Evolutionary conservation across 192 early-diverging fungal genomes (phyloP).

Genomic region (Coemansia sp.): DNA sequence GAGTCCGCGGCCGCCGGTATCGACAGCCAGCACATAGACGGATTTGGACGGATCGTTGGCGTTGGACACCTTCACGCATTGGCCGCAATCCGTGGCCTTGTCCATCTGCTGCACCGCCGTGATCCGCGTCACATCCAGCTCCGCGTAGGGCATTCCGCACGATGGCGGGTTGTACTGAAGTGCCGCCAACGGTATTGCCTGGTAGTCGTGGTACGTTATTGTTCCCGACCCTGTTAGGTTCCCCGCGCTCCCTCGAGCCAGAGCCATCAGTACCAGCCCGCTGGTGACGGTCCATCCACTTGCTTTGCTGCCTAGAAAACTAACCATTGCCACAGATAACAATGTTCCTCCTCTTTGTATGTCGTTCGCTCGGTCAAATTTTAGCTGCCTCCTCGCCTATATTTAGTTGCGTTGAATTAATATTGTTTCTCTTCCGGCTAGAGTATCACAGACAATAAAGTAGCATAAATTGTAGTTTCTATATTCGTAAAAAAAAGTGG

Average conservation of each 20-base stretch:
- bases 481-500: too few species aligned
- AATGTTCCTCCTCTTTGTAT: background rate
- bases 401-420: too few species aligned
- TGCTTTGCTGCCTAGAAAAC: background rate
- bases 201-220: conserved; percentile 56
- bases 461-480: too few species aligned
- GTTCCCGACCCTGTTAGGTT: conserved; percentile 38
- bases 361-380: background rate
- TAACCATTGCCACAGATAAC: background rate
- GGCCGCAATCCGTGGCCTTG: conserved; percentile 50
- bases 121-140: conserved; percentile 56
- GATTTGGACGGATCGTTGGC: conserved; percentile 44
- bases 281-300: background rate
- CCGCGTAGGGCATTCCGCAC: conserved; percentile 59
- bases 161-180: conserved; percentile 56
- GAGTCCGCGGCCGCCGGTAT: conserved; percentile 56
- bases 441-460: too few species aligned
- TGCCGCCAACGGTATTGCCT: conserved; percentile 31
- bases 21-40: conserved; percentile 58
- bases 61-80: conserved; percentile 56
- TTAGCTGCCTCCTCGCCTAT: too few species aligned
- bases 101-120: conserved; percentile 56
- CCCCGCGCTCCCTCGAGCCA: conserved; percentile 3
- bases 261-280: conserved; percentile 7
- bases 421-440: too few species aligned